Evolutionary conservation across 768 basidiomycete species (phyloP).

Genomic region (Tulasnella sp.): DNA sequence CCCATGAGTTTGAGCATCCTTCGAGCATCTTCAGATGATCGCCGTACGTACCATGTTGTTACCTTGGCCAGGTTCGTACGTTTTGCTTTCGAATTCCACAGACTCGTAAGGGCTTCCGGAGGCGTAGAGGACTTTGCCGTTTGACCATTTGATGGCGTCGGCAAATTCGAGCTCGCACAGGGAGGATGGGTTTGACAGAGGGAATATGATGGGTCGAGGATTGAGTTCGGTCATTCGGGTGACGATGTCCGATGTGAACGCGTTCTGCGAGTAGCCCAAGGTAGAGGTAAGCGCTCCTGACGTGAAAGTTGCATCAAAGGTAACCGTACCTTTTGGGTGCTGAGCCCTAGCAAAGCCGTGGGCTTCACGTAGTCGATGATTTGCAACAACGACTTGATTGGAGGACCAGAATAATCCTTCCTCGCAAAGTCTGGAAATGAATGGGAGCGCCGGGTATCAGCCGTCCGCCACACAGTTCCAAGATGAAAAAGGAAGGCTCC

Average conservation of each 20-base stretch:
- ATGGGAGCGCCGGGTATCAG: not conserved
- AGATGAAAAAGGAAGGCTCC: not conserved
- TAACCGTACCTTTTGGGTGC: slow-evolving; percentile 45
- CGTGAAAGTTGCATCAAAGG: not conserved
- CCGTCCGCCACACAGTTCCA: not conserved
- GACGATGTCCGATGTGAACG: slow-evolving; percentile 70
- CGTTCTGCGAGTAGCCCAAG: slow-evolving; percentile 48
- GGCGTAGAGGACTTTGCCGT: slow-evolving; percentile 61
- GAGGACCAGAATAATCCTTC: slow-evolving; percentile 68
- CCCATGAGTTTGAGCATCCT: not conserved
- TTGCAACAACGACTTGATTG: slow-evolving; percentile 67
- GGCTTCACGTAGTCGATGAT: slow-evolving; percentile 78
- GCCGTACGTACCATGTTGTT: slow-evolving; percentile 88
- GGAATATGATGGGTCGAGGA: slow-evolving; percentile 83
- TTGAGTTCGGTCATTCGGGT: slow-evolving; percentile 74
- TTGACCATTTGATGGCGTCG: slow-evolving; percentile 59
- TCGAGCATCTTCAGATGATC: not conserved
- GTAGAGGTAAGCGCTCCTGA: not conserved
- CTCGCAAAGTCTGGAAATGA: slow-evolving; percentile 66
- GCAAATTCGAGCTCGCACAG: slow-evolving; percentile 76
- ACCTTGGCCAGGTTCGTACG: slow-evolving; percentile 77
- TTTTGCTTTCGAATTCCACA: slow-evolving; percentile 51
- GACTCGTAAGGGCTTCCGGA: slow-evolving; percentile 81
- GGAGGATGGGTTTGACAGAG: slow-evolving; percentile 80
- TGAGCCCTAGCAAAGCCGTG: slow-evolving; percentile 83